These are phyloP conservation scores for Xylaria curta DNA, from an alignment of 495 filamentous ascomycete genomes.

Conservation along the genomic window DNA sequence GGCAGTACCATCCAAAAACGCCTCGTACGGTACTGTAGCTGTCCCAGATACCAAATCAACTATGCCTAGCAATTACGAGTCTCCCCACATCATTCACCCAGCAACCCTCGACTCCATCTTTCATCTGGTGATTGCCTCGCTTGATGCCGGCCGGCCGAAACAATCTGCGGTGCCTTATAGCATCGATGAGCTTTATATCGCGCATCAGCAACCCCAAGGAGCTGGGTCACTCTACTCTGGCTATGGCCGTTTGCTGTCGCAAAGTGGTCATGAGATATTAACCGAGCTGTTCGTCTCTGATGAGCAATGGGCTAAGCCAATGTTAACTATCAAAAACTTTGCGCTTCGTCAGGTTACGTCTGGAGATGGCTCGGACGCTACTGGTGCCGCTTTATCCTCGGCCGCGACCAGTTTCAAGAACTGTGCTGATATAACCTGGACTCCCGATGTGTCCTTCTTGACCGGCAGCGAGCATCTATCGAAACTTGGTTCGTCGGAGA, in stretches of 20 bases:
- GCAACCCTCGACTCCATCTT: slow-evolving; percentile 42
- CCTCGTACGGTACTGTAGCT: not conserved
- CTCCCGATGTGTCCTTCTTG: not conserved
- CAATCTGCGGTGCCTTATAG: slow-evolving; percentile 19
- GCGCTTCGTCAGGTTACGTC: slow-evolving; percentile 8
- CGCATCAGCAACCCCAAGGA: not conserved
- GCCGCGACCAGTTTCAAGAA: not conserved
- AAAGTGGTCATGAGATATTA: not conserved
- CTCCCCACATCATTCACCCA: slow-evolving; percentile 49
- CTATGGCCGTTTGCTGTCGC: slow-evolving; percentile 5
- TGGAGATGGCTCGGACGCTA: not conserved
- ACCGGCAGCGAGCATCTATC: not conserved
- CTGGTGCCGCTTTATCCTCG: not conserved
- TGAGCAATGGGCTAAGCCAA: not conserved
- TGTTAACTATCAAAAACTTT: slow-evolving; percentile 2
- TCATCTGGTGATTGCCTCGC: slow-evolving; percentile 19
- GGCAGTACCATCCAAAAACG: not conserved
- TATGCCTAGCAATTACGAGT: slow-evolving; percentile 51
- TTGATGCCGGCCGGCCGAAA: not conserved
- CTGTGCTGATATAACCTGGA: not conserved
- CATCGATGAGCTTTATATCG: slow-evolving; percentile 2
- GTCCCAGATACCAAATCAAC: slow-evolving; percentile 47
- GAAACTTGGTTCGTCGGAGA: not conserved
- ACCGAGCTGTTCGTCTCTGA: slow-evolving; percentile 7
- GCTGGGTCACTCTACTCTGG: not conserved